These are phyloP conservation scores for Naematelia aurantialba DNA, from an alignment of 768 basidiomycete genomes.

Conservation along the genomic window DNA sequence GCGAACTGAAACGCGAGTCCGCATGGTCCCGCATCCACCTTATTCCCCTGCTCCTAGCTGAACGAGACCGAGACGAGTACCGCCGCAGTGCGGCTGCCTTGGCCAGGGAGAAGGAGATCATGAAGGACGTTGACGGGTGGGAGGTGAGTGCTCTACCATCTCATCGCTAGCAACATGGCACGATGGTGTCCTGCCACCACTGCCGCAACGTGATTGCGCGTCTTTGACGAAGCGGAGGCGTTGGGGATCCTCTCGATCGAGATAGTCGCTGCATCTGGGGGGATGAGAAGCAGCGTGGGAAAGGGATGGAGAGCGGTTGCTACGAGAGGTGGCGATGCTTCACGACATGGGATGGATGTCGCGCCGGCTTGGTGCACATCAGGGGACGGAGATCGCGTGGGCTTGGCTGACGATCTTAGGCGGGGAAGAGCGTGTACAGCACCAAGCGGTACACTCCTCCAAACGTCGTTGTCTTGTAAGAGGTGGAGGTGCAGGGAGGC, in stretches of 20 bases:
- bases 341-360: too few species aligned
- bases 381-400: too few species aligned
- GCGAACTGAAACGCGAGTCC: conserved; percentile 88
- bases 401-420: too few species aligned
- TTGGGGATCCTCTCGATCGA: too few species aligned
- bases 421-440: conserved; percentile 81
- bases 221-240: neutral
- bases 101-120: conserved; percentile 78
- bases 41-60: conserved; percentile 84
- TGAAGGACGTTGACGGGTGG: conserved; percentile 92
- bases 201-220: neutral
- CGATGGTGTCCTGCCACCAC: neutral
- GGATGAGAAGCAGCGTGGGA: too few species aligned
- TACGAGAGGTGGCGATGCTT: too few species aligned
- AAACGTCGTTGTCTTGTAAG: conserved; percentile 61
- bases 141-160: conserved; percentile 62
- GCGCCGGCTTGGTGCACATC: too few species aligned
- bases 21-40: conserved; percentile 94
- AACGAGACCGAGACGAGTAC: conserved; percentile 86
- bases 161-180: too few species aligned
- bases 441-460: conserved; percentile 66
- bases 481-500: neutral
- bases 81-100: conserved; percentile 72
- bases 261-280: too few species aligned
- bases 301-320: too few species aligned